Evolutionary conservation across 2,329 filamentous ascomycete species (phyloP), one percentile per base, ranked within the genome.

Genomic region (Berkeleyomyces basicola): DNA sequence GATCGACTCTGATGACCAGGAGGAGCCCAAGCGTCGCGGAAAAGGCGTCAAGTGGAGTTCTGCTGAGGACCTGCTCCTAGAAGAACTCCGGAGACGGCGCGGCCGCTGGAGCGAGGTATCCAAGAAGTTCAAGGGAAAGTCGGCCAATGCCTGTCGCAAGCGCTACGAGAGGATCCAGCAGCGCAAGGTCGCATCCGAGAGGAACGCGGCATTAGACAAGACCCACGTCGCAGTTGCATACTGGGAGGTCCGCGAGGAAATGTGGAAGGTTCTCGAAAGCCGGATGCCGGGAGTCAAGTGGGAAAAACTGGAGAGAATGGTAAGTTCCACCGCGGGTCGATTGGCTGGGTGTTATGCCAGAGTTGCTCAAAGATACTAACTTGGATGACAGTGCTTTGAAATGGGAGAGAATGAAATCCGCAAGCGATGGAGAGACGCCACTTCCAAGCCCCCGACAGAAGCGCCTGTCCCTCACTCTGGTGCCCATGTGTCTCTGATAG

Each of bases 161-260:
- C 83, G 90, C 62, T 89, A 95, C 69, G 90, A 95, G 74, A 81
- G 90, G 47, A 76, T 95, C 67, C 85, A 92, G 78, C 87, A 92
- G 74, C 83, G 85, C 67, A 80, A 79, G 70, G 83, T 84, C 64
- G 55, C 57, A 2, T 59, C 47, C 9, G 63, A 64, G 23, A 62
- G 60, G 63, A 64, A 61, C 49, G 61, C 37, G 4, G 82, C 84
- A 58, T 85, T 89, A 68, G 86, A 91, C 69, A 59, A 55, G 7
- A 61, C 92, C 71, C 78, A 79, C 7, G 76, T 95, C 47, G 87
- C 88, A 44, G 82, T 82, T 71, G 85, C 87, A 70, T 95, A 95
- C 74, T 88, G 90, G 81, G 79, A 79, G 65, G 81, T 87, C 75
- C 81, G 90, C 62, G 85, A 86, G 71, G 85, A 90, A 72, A 91